These are phyloP conservation scores for Taphrina communis DNA, from an alignment of 1,139 yeast species.

Conservation along the genomic window DNA sequence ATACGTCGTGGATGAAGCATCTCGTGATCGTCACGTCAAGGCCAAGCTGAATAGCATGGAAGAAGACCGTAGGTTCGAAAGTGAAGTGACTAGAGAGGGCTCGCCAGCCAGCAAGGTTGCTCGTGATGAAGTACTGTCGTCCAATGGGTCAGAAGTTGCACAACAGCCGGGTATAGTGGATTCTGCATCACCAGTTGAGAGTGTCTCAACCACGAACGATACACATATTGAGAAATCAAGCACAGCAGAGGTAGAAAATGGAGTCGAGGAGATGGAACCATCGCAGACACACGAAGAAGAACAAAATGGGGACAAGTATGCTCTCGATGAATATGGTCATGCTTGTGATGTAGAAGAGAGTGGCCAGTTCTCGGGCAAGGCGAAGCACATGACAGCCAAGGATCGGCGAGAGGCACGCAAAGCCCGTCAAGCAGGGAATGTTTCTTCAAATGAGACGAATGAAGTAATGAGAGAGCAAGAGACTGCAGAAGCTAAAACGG, in stretches of 20 bases:
- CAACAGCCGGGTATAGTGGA: neutral
- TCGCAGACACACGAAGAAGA: neutral
- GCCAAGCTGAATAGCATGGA: conserved; percentile 52
- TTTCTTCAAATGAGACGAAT: neutral
- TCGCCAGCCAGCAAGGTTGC: neutral
- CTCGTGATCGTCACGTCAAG: conserved; percentile 56
- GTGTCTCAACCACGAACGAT: neutral
- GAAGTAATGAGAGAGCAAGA: neutral
- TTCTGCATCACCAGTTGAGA: neutral
- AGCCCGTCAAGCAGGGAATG: conserved; percentile 1
- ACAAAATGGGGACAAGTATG: conserved; percentile 32
- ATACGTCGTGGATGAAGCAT: conserved; percentile 70
- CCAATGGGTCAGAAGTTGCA: neutral
- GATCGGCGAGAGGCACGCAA: conserved; percentile 40
- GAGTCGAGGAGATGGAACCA: neutral
- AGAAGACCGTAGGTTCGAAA: conserved; percentile 53
- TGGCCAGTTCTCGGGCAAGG: conserved; percentile 26
- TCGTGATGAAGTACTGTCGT: neutral
- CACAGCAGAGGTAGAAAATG: neutral
- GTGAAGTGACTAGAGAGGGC: neutral
- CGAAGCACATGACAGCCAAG: conserved; percentile 39
- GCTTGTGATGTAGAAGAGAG: conserved; percentile 8
- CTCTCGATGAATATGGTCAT: conserved; percentile 36
- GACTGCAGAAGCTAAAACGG: neutral
- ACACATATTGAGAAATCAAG: neutral